Evolutionary conservation across 2,329 filamentous ascomycete species (phyloP).

Genomic region (Scedosporium boydii): DNA sequence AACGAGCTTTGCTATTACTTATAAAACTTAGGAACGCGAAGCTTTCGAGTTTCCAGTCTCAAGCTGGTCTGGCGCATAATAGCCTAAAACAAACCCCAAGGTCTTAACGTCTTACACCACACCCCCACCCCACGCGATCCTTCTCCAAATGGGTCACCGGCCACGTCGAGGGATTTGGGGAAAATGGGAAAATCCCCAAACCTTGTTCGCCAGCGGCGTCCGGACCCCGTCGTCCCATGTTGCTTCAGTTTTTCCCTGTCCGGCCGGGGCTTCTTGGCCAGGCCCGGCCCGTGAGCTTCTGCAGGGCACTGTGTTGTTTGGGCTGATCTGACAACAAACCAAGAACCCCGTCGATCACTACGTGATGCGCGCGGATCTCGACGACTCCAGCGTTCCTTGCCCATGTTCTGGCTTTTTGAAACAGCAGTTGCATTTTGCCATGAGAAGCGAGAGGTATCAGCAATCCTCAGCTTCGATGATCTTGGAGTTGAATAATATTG

Average conservation of each 20-base stretch:
- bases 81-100: not conserved
- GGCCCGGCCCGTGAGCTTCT: not conserved
- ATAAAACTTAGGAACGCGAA: not conserved
- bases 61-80: conserved; percentile 2
- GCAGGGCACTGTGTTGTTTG: not conserved
- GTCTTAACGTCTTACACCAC: not conserved
- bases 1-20: not conserved
- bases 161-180: not conserved
- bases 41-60: not conserved
- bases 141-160: not conserved
- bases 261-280: too few relatives aligned
- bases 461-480: conserved; percentile 2
- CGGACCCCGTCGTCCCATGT: not conserved
- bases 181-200: not conserved
- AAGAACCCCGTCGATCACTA: conserved; percentile 1
- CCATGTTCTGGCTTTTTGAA: conserved; percentile 4
- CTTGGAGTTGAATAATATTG: conserved; percentile 2
- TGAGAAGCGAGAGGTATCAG: conserved; percentile 8
- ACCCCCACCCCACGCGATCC: not conserved
- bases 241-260: not conserved
- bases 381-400: not conserved
- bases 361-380: not conserved
- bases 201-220: not conserved
- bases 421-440: conserved; percentile 8
- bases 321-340: conserved; percentile 1